Base-by-base conservation (phyloP, 768 basidiomycete species). In the Lentinula guzmanii region DNA sequence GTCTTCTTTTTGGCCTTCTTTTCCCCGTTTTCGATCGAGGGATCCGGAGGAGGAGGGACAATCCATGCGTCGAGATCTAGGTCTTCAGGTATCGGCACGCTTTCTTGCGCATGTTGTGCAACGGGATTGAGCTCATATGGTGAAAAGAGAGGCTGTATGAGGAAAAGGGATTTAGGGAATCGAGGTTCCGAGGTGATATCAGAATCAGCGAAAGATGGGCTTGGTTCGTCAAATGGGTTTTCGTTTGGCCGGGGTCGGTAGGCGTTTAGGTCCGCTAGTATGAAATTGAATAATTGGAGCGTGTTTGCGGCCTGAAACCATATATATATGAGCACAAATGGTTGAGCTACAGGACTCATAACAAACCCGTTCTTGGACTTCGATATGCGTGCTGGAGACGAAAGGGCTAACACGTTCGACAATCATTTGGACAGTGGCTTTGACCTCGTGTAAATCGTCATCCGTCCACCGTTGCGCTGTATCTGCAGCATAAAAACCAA, bases 361-460 rank as follows among this genome's bases (percentile, higher is more conserved):
- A 76, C 87, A 64, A 64, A 93, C 93, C 68, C 96, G 80, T 72
- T 98, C 95, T 74, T 97, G 95, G 10, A 98, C 88, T 68, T 98
- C 96, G 51, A 94, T 86, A 67, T 95, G 82, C 1, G 81, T 73
- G 67, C 83, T 87, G 9, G 75, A 71, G 28, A 82, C 76, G 66
- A 94, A 88, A 4, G 79, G 78, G 15, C 75, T 69, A 58, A 93
- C 73, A n/a, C 85, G 82, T 11, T 71, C 75, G 31, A 87, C 74
- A 61, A 92, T 77, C 28, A 79, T 79, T 45, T 86, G 82, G 1
- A 93, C 91, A 10, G 82, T 77, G 28, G 75, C 73, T 69, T 83
- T 87, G 42, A 90, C 80, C 64, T 87, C 85, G 5, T 81, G 73
- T 46, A 94, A 75, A 55, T 84, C 77, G 43, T 90, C 87, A 42